phyloP scores from a whole-genome alignment of 306 rosid genomes.

The Citrullus amarus region DNA sequence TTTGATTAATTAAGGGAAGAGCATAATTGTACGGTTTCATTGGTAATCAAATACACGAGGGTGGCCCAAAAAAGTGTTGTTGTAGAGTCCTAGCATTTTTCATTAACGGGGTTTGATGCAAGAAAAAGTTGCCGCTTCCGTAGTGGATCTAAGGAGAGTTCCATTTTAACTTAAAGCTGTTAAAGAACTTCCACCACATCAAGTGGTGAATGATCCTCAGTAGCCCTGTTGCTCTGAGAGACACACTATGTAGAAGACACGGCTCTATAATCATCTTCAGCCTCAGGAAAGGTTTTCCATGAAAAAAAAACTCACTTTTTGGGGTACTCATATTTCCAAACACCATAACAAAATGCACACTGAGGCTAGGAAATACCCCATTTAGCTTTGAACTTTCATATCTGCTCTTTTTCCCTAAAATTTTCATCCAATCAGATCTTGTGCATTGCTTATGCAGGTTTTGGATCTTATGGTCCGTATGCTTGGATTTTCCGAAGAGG shows the following conservation, averaged over 20 bases:
- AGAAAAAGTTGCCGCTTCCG: not conserved
- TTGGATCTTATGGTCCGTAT: conserved; percentile 95
- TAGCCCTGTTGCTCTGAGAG: not conserved
- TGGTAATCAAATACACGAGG: not conserved
- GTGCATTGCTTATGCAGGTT: conserved; percentile 35
- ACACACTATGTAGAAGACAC: not conserved
- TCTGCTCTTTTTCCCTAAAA: not conserved
- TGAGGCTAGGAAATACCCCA: not conserved
- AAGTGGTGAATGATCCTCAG: not conserved
- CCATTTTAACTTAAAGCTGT: not conserved
- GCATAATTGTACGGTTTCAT: not conserved
- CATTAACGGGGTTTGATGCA: not conserved
- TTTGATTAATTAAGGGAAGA: not conserved
- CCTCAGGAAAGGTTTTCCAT: not conserved
- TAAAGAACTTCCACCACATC: not conserved
- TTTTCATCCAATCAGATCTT: not conserved
- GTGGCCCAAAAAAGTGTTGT: not conserved
- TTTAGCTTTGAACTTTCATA: not conserved
- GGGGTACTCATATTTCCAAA: not conserved
- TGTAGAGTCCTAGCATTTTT: not conserved
- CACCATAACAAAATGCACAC: not conserved
- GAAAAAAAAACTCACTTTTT: not conserved
- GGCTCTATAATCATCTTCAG: not conserved
- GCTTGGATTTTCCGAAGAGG: conserved; percentile 91
- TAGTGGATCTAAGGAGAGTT: not conserved